phyloP scores from a whole-genome alignment of 2,329 filamentous ascomycete genomes.

The Lachnellula hyalina region DNA sequence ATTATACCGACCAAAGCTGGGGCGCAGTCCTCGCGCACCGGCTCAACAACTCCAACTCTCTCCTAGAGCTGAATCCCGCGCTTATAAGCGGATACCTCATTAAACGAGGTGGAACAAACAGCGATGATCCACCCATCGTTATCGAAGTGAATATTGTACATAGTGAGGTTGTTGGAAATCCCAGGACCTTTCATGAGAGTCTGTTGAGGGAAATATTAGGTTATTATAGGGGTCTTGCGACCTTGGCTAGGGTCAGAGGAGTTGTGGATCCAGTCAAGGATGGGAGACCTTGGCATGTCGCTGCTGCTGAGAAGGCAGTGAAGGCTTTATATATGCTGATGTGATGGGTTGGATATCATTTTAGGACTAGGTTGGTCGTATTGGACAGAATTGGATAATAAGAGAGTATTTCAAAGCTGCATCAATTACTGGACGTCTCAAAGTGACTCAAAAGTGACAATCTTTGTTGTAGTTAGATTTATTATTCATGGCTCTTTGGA shows the following conservation, averaged over 20 bases:
- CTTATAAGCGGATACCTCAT: slow-evolving; percentile 62
- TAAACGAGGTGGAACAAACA: slow-evolving; percentile 52
- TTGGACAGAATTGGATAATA: background rate
- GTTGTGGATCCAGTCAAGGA: slow-evolving; percentile 53
- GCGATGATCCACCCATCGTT: slow-evolving; percentile 53
- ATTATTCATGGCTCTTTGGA: too few species aligned
- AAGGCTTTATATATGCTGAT: slow-evolving; percentile 59
- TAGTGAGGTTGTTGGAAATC: slow-evolving; percentile 34
- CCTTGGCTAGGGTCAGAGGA: slow-evolving; percentile 62
- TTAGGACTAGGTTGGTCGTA: background rate
- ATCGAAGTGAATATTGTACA: slow-evolving; percentile 64
- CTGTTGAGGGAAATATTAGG: slow-evolving; percentile 65
- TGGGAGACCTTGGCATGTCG: slow-evolving; percentile 73
- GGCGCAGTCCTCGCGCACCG: slow-evolving; percentile 65
- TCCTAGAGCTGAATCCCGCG: slow-evolving; percentile 50
- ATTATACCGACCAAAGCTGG: slow-evolving; percentile 71
- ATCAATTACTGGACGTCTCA: background rate
- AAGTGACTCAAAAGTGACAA: background rate
- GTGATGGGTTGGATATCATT: slow-evolving; percentile 32
- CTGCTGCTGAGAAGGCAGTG: slow-evolving; percentile 63
- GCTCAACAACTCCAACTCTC: slow-evolving; percentile 53
- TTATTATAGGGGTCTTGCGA: slow-evolving; percentile 63
- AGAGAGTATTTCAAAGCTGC: background rate
- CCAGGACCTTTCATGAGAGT: slow-evolving; percentile 46
- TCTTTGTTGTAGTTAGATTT: background rate